phyloP scores from a whole-genome alignment of 176 grass and related monocot species.

The Alloteropsis semialata region DNA sequence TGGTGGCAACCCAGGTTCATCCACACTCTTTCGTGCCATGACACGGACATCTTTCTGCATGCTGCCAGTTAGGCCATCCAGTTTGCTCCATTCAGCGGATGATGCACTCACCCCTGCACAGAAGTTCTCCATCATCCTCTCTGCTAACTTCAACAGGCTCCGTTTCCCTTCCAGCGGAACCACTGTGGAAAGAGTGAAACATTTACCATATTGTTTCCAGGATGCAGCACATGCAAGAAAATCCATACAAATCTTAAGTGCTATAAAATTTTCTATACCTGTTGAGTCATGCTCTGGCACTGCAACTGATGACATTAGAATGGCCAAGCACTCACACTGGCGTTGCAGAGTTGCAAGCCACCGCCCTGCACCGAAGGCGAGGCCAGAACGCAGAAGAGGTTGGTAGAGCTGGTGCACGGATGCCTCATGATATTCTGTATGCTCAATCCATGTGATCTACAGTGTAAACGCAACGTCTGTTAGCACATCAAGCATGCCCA shows the following conservation, averaged over 20 bases:
- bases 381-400: constrained; percentile 61
- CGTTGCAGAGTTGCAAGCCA: constrained; percentile 85
- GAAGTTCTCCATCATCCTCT: constrained; percentile 90
- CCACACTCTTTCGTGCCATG: constrained; percentile 69
- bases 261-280: constrained; percentile 30
- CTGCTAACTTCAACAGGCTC: constrained; percentile 84
- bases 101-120: constrained; percentile 76
- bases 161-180: constrained; percentile 51
- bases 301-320: constrained; percentile 65
- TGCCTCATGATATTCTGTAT: constrained; percentile 81
- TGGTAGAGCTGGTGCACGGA: constrained; percentile 71
- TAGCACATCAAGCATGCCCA: constrained; percentile 50
- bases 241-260: background rate
- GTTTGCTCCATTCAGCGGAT: constrained; percentile 81
- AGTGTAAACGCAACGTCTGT: constrained; percentile 39
- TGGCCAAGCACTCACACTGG: constrained; percentile 71
- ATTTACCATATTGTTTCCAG: constrained; percentile 13
- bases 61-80: constrained; percentile 49
- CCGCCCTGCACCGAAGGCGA: constrained; percentile 73
- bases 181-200: constrained; percentile 28
- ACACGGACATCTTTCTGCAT: constrained; percentile 73
- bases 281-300: constrained; percentile 17
- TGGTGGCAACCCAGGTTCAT: constrained; percentile 77
- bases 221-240: background rate
- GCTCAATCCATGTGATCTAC: constrained; percentile 97